A percentile compares a stretch with the other conserved stretches of the same genome.
Evolutionary conservation across 2,329 filamentous ascomycete species (phyloP).

Genomic region (Talaromyces piceae): DNA sequence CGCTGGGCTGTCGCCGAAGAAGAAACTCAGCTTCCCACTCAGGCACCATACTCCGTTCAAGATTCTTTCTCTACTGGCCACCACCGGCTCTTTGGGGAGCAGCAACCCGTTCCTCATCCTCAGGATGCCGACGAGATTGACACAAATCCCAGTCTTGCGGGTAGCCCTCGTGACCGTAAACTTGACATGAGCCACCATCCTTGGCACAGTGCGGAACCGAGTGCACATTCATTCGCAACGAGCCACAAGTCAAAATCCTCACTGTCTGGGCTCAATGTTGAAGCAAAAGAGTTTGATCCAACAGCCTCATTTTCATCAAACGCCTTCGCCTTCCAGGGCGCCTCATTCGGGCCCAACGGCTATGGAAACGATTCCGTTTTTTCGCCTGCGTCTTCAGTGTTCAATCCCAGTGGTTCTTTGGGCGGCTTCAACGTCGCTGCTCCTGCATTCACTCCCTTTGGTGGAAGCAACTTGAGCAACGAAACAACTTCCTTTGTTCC

Average conservation of each 20-base stretch:
- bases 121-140: slow-evolving; percentile 60
- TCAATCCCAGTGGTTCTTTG: slow-evolving; percentile 21
- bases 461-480: slow-evolving; percentile 12
- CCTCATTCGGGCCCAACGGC: slow-evolving; percentile 36
- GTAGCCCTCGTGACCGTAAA: slow-evolving; percentile 46
- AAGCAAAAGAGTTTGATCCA: slow-evolving; percentile 77
- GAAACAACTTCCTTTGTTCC: slow-evolving; percentile 14
- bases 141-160: slow-evolving; percentile 65
- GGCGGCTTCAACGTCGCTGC: slow-evolving; percentile 52
- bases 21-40: slow-evolving; percentile 17
- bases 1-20: slow-evolving; percentile 32
- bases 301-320: slow-evolving; percentile 43
- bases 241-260: slow-evolving; percentile 59
- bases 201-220: slow-evolving; percentile 29
- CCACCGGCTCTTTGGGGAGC: slow-evolving; percentile 28
- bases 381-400: slow-evolving; percentile 18
- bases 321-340: slow-evolving; percentile 36
- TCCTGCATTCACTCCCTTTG: slow-evolving; percentile 59
- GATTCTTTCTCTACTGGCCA: slow-evolving; percentile 22
- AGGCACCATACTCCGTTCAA: slow-evolving; percentile 7
- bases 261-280: slow-evolving; percentile 75
- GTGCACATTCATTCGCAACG: slow-evolving; percentile 28
- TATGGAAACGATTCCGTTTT: slow-evolving; percentile 22
- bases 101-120: slow-evolving; percentile 20
- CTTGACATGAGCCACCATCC: slow-evolving; percentile 21